phyloP scores from a whole-genome alignment of 2,329 filamentous ascomycete genomes.

The Monilinia fructicola region DNA sequence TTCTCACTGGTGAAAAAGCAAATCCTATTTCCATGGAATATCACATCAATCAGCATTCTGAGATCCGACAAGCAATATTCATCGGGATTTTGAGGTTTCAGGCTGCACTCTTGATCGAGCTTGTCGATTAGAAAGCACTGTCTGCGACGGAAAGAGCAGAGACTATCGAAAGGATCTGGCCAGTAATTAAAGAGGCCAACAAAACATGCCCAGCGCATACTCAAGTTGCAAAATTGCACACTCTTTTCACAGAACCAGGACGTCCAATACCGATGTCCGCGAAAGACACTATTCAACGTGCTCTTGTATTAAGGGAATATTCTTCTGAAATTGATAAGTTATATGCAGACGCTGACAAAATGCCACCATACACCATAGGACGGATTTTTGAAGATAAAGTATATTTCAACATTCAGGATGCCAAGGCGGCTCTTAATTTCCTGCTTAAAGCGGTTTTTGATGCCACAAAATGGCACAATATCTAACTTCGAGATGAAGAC shows the following conservation, averaged over 20 bases:
- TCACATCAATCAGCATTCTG: conserved; percentile 40
- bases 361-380: conserved; percentile 1
- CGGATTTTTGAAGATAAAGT: neutral
- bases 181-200: conserved; percentile 40
- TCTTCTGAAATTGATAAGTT: conserved; percentile 20
- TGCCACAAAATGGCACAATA: conserved; percentile 4
- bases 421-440: neutral
- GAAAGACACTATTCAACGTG: conserved; percentile 43
- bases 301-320: conserved; percentile 38
- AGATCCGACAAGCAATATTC: conserved; percentile 40
- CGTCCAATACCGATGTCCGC: conserved; percentile 41
- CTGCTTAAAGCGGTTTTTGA: neutral
- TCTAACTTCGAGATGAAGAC: neutral
- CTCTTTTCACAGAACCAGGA: conserved; percentile 37
- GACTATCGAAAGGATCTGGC: conserved; percentile 33
- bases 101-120: conserved; percentile 43
- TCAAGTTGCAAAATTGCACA: conserved; percentile 35
- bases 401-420: neutral
- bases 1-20: conserved; percentile 47
- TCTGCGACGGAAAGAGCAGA: conserved; percentile 9
- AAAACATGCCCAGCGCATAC: conserved; percentile 36
- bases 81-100: conserved; percentile 42
- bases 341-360: conserved; percentile 9
- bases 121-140: neutral
- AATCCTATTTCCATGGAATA: conserved; percentile 45